Evolutionary conservation across 805 yeast species (phyloP), one percentile per base, ranked within the genome.

Genomic region (Myxozyma udenii): DNA sequence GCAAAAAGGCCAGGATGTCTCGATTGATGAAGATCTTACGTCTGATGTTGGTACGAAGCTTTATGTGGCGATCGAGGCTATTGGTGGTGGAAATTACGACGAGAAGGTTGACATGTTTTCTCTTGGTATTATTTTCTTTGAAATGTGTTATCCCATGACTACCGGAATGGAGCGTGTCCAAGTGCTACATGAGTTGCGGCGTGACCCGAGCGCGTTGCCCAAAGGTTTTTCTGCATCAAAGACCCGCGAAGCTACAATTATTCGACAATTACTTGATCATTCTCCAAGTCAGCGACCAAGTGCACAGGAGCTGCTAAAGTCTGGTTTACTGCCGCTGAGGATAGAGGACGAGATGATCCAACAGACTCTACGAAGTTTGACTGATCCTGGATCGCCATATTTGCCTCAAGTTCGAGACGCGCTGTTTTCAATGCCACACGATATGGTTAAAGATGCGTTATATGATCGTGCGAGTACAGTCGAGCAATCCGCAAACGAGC

Each of bases 61-160:
- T 28, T 93, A 93, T 64, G 93, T 91, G 41, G 98, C 98, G 0
- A 79, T 80, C 16, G 98, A 93, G 65, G 91, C 91, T 0, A 73
- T 86, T 5, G 57, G 53, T 3, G 74, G 78, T 16, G 93, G 93
- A 0, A 75, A 73, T 40, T 93, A 93, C 66, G 84, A 91, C 65
- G 96, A 87, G 58, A 93, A 93, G 61, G 95, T 93, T 35, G 99
- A 93, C 66, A 84, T 93, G 85, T 93, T 89, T 66, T 89, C 98
- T 0, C 70, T 93, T 37, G 99, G 99, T 2, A 81, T 93, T 32
- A 93, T 93, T 1, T 88, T 93, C 64, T 93, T 93, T 66, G 98
- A 93, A 66, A 93, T 93, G 98, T 78, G 88, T 25, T 88, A 83
- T 65, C 75, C 83, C 1, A 75, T 91, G 62, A 74, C 76, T n/a